Evolutionary conservation across 495 filamentous ascomycete species (phyloP).

Genomic region (Rhypophila decipiens): DNA sequence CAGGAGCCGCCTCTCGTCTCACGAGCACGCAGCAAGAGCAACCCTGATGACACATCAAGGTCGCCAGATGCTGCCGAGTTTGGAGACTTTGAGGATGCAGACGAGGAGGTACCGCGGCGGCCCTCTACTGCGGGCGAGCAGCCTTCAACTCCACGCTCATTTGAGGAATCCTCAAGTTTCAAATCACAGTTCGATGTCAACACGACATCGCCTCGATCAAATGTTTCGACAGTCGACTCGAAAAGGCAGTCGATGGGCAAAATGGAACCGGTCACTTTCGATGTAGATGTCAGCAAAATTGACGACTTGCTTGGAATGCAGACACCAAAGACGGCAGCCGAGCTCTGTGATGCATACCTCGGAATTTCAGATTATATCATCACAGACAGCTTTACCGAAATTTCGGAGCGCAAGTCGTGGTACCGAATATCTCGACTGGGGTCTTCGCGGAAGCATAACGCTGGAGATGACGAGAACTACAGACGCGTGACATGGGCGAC

Average conservation of each 20-base stretch:
- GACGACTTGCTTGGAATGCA: slow-evolving; percentile 36
- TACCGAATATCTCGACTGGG: slow-evolving; percentile 54
- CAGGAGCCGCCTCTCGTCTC: slow-evolving; percentile 19
- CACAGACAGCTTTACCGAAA: slow-evolving; percentile 41
- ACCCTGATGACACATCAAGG: slow-evolving; percentile 3
- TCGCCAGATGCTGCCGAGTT: slow-evolving; percentile 37
- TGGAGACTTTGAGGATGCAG: slow-evolving; percentile 48
- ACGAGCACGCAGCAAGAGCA: slow-evolving; percentile 12
- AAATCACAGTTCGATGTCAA: not conserved
- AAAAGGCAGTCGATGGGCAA: slow-evolving; percentile 13
- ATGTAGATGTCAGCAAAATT: slow-evolving; percentile 34
- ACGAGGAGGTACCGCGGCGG: slow-evolving; percentile 18
- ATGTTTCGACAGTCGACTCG: no score
- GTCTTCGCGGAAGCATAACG: slow-evolving; percentile 49
- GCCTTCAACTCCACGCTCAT: not conserved
- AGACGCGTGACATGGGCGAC: slow-evolving; percentile 47
- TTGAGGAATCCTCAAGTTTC: no score
- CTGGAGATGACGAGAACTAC: slow-evolving; percentile 52
- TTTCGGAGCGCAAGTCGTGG: slow-evolving; percentile 55
- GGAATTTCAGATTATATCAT: slow-evolving; percentile 33
- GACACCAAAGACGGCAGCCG: not conserved
- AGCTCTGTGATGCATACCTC: not conserved
- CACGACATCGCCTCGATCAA: not conserved
- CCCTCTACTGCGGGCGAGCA: not conserved
- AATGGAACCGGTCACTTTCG: slow-evolving; percentile 27